A percentile compares a stretch with the other conserved stretches of the same genome.
phyloP scores from a whole-genome alignment of 441 rosid species.

The Bruguiera hainesii region DNA sequence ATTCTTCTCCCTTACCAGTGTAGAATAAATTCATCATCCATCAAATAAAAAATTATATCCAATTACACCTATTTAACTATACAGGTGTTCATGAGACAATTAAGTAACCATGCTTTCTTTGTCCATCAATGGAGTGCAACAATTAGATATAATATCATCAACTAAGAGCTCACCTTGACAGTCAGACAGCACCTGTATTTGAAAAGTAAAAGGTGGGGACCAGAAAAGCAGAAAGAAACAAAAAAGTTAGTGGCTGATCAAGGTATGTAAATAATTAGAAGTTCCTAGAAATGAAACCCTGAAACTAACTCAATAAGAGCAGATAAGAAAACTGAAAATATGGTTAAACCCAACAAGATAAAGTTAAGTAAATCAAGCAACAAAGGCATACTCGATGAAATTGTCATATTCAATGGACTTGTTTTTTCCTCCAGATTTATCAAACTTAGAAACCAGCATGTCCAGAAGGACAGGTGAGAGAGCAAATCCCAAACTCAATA shows the following conservation, averaged over 20 bases:
- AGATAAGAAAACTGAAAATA: neutral
- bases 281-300: neutral
- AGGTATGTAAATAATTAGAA: too few species aligned
- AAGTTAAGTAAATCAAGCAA: neutral
- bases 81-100: too few species aligned
- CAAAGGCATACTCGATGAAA: slow-evolving; percentile 71
- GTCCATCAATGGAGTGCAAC: neutral
- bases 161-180: slow-evolving; percentile 58
- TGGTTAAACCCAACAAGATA: neutral
- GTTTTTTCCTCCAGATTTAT: slow-evolving; percentile 67
- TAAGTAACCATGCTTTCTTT: too few species aligned
- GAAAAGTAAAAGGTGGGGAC: too few species aligned
- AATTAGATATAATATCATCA: neutral
- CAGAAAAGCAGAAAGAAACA: neutral
- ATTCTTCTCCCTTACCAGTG: too few species aligned
- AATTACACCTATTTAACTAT: too few species aligned
- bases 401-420: slow-evolving; percentile 84
- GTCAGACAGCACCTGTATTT: slow-evolving; percentile 87
- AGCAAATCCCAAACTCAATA: slow-evolving; percentile 65
- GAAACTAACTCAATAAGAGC: neutral
- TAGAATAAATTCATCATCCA: too few species aligned
- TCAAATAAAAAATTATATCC: too few species aligned
- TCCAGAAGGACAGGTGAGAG: slow-evolving; percentile 69
- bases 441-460: slow-evolving; percentile 76
- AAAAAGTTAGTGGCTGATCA: slow-evolving; percentile 1